A percentile compares a stretch with the other conserved stretches of the same genome.
phyloP scores from a whole-genome alignment of 1,284 basidiomycete species.

The Sphagnurus paluster region DNA sequence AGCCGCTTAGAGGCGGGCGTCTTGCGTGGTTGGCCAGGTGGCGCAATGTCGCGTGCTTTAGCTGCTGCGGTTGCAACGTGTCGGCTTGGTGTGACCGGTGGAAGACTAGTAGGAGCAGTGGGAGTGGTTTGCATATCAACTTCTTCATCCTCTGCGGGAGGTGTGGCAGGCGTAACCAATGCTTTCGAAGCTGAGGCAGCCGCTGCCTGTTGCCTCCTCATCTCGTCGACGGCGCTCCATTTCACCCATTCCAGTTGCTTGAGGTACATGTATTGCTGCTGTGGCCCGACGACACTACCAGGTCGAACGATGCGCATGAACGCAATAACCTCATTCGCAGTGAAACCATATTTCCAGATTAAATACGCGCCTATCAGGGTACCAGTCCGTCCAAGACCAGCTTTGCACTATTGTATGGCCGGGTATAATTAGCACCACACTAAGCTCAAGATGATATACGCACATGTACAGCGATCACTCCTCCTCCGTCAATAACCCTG shows the following conservation, averaged over 20 bases:
- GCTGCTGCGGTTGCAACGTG: constrained; percentile 69
- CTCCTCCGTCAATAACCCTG: constrained; percentile 72
- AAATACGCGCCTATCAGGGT: constrained; percentile 97
- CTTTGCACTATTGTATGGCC: constrained; percentile 74
- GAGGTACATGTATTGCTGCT: constrained; percentile 95
- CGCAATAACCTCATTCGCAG: constrained; percentile 95
- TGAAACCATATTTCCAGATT: constrained; percentile 99
- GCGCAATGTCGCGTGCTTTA: constrained; percentile 64
- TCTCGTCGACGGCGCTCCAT: constrained; percentile 86
- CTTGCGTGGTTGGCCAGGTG: constrained; percentile 84
- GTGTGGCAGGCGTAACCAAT: constrained; percentile 75
- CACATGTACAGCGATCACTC: constrained; percentile 87
- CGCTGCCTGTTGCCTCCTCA: constrained; percentile 51
- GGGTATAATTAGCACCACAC: constrained; percentile 9
- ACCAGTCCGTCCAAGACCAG: constrained; percentile 90
- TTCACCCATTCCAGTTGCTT: constrained; percentile 94
- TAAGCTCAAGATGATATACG: constrained; percentile 30
- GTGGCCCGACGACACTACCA: constrained; percentile 92
- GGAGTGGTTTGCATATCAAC: constrained; percentile 50
- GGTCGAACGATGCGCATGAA: constrained; percentile 98
- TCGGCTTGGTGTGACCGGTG: constrained; percentile 76
- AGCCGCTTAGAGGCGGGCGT: constrained; percentile 76
- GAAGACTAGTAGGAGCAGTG: constrained; percentile 42
- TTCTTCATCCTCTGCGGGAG: constrained; percentile 73
- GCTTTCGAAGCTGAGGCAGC: constrained; percentile 39